phyloP scores from a whole-genome alignment of 2,329 filamentous ascomycete species.

The Aspergillus udagawae region DNA sequence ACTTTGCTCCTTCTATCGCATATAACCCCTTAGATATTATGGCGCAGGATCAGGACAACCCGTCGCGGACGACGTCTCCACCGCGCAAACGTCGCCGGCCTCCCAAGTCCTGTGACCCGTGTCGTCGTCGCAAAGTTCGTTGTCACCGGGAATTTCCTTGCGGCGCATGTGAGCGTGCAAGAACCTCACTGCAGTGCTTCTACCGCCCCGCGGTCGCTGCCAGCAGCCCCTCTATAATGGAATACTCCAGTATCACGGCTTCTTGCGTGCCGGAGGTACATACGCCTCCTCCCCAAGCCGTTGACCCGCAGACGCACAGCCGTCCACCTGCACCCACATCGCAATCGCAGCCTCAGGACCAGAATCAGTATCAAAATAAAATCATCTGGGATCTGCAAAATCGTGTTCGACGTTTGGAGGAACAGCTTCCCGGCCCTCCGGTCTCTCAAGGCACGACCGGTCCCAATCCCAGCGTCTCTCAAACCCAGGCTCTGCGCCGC shows the following conservation, averaged over 20 bases:
- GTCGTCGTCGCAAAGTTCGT: slow-evolving; percentile 27
- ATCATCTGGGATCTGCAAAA: neutral
- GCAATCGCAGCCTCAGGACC: neutral
- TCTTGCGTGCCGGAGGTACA: neutral
- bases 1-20: neutral
- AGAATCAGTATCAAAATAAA: neutral
- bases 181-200: slow-evolving; percentile 18
- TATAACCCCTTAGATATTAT: neutral
- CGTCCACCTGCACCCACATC: neutral
- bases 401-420: neutral
- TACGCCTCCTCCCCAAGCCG: neutral
- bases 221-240: neutral
- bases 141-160: slow-evolving; percentile 27
- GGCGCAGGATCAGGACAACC: neutral
- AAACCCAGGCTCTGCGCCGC: neutral
- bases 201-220: slow-evolving; percentile 11
- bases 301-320: neutral
- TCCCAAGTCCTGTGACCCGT: slow-evolving; percentile 25
- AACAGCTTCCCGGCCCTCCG: neutral
- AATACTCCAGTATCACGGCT: neutral
- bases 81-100: slow-evolving; percentile 26
- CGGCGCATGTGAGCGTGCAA: slow-evolving; percentile 21
- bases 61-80: neutral
- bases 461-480: neutral
- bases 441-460: neutral